Conservation (phyloP, 768 basidiomycete species). For the Polyporus arcularius region DNA sequence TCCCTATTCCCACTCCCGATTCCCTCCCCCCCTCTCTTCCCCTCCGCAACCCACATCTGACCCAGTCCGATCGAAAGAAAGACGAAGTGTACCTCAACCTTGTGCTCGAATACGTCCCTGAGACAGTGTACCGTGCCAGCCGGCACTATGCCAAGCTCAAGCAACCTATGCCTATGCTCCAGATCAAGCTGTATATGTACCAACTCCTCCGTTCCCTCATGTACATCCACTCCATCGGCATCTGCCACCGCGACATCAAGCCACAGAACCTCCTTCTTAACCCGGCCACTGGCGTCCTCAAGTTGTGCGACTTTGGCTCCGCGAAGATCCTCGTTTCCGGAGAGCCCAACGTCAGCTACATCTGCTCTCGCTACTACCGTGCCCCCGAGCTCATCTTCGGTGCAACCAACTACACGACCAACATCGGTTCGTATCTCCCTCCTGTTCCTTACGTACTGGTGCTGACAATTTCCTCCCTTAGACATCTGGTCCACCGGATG, state of each 20-base stretch:
- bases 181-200: constrained; percentile 99
- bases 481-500: constrained; percentile 99
- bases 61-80: constrained; percentile 58
- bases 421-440: constrained; percentile 73
- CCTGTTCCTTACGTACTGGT: neutral
- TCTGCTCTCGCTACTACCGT: constrained; percentile 99
- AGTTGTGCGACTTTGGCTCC: constrained; percentile 98
- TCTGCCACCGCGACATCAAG: constrained; percentile 99
- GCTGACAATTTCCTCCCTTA: constrained; percentile 31
- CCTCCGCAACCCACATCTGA: constrained; percentile 17
- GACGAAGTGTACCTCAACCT: constrained; percentile 99
- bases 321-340: constrained; percentile 98
- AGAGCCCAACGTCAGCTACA: constrained; percentile 99
- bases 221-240: constrained; percentile 99
- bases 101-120: constrained; percentile 98
- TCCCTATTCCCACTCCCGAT: constrained; percentile 1
- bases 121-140: constrained; percentile 98
- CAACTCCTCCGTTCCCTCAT: constrained; percentile 97
- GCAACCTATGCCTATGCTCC: constrained; percentile 99
- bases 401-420: constrained; percentile 99
- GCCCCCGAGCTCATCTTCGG: constrained; percentile 99
- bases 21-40: constrained; percentile 4
- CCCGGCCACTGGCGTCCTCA: constrained; percentile 94
- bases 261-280: constrained; percentile 98
- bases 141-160: constrained; percentile 99